phyloP scores from a whole-genome alignment of 2,329 filamentous ascomycete species.

The Didymella arachidicola region DNA sequence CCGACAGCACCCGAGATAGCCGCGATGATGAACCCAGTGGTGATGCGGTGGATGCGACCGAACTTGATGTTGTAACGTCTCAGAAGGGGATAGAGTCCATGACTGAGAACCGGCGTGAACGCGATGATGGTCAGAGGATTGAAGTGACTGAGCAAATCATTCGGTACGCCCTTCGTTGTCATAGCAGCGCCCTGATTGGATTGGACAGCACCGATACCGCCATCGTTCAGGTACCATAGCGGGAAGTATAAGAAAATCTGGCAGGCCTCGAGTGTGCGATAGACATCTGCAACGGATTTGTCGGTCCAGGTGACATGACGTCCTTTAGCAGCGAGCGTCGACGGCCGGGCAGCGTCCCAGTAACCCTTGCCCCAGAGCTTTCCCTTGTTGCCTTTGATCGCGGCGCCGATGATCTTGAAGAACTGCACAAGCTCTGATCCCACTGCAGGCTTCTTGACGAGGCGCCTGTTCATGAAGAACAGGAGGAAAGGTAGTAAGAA shows the following conservation, averaged over 20 bases:
- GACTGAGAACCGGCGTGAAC: constrained; percentile 57
- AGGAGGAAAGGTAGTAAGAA: constrained; percentile 39
- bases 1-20: constrained; percentile 53
- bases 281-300: constrained; percentile 20
- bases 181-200: constrained; percentile 53
- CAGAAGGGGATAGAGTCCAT: constrained; percentile 58
- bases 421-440: constrained; percentile 47
- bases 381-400: constrained; percentile 47
- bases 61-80: constrained; percentile 55
- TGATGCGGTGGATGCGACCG: constrained; percentile 60
- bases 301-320: constrained; percentile 40
- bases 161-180: constrained; percentile 23
- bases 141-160: constrained; percentile 22
- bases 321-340: constrained; percentile 21
- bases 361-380: constrained; percentile 45
- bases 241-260: constrained; percentile 42
- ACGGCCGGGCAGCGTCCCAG: constrained; percentile 48
- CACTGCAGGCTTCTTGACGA: constrained; percentile 41
- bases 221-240: constrained; percentile 49
- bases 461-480: constrained; percentile 45
- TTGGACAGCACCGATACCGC: constrained; percentile 61
- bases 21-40: constrained; percentile 61
- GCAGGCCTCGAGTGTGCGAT: constrained; percentile 41
- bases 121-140: constrained; percentile 23
- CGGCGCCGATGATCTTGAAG: constrained; percentile 44